phyloP scores from a whole-genome alignment of 2,329 filamentous ascomycete species.

The Apiospora arundinis region DNA sequence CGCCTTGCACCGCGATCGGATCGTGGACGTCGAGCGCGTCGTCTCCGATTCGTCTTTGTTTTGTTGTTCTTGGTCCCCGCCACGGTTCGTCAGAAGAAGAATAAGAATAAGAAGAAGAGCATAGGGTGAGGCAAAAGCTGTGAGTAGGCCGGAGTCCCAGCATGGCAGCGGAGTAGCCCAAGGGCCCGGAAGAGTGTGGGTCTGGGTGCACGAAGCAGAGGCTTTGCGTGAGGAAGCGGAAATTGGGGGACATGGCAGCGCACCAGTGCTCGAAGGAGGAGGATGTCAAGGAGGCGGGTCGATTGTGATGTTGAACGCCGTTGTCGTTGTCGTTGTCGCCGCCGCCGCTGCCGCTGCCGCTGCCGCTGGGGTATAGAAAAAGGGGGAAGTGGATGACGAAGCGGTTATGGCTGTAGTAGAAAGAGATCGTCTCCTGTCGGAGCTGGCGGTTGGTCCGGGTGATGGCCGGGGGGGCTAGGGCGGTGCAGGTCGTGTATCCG shows the following conservation, averaged over 20 bases:
- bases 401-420: not conserved
- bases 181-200: too few relatives aligned
- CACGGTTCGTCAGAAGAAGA: not conserved
- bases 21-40: not conserved
- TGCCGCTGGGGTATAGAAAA: not conserved
- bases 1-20: not conserved
- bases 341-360: too few relatives aligned
- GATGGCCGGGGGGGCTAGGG: not conserved
- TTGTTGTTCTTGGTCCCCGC: too few relatives aligned
- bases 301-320: too few relatives aligned
- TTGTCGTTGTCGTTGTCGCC: too few relatives aligned
- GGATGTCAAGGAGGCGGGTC: too few relatives aligned
- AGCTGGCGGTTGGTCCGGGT: not conserved
- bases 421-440: not conserved
- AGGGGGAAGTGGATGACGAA: not conserved
- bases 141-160: too few relatives aligned
- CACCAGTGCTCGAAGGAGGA: slow-evolving; percentile 6
- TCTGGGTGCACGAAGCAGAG: not conserved
- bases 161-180: too few relatives aligned
- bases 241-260: not conserved
- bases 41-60: not conserved
- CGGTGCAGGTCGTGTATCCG: not conserved
- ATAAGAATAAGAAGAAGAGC: not conserved
- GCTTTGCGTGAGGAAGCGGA: not conserved
- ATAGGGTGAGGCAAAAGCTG: not conserved